Evolutionary conservation across 169 alveolate genomes (phyloP).

Genomic region (Pseudocohnilembus persalinus): DNA sequence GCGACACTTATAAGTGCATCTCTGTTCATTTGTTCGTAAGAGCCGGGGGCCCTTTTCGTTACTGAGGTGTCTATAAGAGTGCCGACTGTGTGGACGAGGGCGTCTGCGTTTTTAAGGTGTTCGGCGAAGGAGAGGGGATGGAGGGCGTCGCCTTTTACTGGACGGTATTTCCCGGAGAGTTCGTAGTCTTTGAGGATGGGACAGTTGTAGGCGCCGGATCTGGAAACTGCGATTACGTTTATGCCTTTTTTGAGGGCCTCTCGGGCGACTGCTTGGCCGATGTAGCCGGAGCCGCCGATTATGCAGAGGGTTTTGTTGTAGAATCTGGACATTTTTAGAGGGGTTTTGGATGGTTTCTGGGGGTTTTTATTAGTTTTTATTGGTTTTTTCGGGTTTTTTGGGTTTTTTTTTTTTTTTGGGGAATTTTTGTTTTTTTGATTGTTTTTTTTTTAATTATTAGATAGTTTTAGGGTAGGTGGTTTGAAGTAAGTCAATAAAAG

Average conservation of each 20-base stretch:
- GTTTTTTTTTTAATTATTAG: too few relatives aligned
- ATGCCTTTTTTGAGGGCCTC: slow-evolving; percentile 37
- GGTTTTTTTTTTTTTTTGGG: too few relatives aligned
- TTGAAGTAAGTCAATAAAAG: too few relatives aligned
- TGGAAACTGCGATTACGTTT: slow-evolving; percentile 25
- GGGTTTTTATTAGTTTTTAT: too few relatives aligned
- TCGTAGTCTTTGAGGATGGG: slow-evolving; percentile 1
- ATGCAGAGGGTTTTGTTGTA: slow-evolving; percentile 8
- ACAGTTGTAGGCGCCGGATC: slow-evolving; percentile 29
- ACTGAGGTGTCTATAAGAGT: slow-evolving; percentile 50
- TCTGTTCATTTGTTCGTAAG: slow-evolving; percentile 66
- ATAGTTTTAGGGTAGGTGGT: too few relatives aligned
- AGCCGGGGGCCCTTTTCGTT: slow-evolving; percentile 39
- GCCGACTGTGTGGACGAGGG: slow-evolving; percentile 63
- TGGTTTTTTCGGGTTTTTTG: too few relatives aligned
- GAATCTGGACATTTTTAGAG: not conserved
- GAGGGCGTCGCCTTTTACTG: slow-evolving; percentile 53
- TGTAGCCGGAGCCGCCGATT: slow-evolving; percentile 36
- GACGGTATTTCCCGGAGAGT: not conserved
- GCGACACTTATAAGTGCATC: slow-evolving; percentile 52
- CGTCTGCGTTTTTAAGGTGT: slow-evolving; percentile 46
- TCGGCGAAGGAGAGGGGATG: slow-evolving; percentile 48
- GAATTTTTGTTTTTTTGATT: too few relatives aligned
- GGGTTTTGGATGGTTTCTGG: too few relatives aligned
- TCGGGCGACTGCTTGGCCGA: slow-evolving; percentile 30